Evolutionary conservation across 2,329 filamentous ascomycete genomes (phyloP), one percentile per base, ranked within the genome.

Genomic region (Colletotrichum spinosum): DNA sequence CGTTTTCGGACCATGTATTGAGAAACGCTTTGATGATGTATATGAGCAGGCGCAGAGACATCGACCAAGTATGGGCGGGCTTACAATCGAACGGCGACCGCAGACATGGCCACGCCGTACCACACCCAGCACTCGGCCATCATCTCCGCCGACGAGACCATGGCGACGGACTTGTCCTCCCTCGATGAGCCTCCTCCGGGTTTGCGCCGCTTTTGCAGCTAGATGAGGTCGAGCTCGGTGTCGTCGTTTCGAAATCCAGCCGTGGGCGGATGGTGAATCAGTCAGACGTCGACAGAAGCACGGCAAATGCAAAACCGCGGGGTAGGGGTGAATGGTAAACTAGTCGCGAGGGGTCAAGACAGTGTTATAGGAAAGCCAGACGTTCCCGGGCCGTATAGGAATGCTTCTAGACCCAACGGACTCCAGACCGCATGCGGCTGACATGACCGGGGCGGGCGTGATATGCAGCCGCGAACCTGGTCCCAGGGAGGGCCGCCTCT

Each of bases 121-220:
- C 59, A 66, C 3, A 45, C 13, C 63, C 59, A 66, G n/a, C 58
- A 63, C 46, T 66, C 63, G 41, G 34, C 63, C n/a, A 8, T 57
- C 53, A 50, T 34, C 11, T 50, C 38, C 9, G 13, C 12, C n/a
- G 63, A 38, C n/a, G 48, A 25, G 13, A 41, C 53, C 63, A 66
- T 66, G 9, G 13, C 10, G 44, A 25, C 50, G 17, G n/a, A 10
- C 9, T 41, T 41, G 25, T 46, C 44, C 15, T 46, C 12, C 12
- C 44, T 10, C 44, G 25, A 11, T 15, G 15, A 15, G 15, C 6
- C 5, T 5, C 6, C 5, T 6, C n/a, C 44, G 5, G 17, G 2
- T 8, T 17, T 25, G 25, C 25, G 25, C 25, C 25, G 25, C 25
- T 25, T 25, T 4, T 4, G 25, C 25, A 25, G 25, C 25, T 25